Conservation (phyloP, 257 asterid genomes). For the Nicotiana tabacum region DNA sequence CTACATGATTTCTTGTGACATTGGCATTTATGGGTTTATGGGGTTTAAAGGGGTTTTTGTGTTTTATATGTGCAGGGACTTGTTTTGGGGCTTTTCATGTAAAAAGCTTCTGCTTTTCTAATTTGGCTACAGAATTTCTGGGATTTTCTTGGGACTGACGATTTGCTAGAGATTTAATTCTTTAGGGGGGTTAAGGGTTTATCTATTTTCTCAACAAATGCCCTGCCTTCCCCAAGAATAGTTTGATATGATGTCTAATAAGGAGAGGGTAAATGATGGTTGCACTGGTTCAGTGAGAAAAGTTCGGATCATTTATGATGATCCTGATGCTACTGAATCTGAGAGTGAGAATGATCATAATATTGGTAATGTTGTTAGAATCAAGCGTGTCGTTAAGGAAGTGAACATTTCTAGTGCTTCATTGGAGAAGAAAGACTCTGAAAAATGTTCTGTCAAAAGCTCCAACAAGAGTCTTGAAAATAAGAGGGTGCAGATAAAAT, state of each 20-base stretch:
- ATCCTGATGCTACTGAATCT: conserved; percentile 41
- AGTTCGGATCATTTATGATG: conserved; percentile 21
- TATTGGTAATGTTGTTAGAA: background rate
- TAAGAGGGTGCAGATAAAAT: conserved; percentile 1
- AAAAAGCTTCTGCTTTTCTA: background rate
- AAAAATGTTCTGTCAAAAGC: background rate
- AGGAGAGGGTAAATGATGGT: background rate
- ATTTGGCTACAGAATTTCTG: background rate
- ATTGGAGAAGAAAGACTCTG: background rate
- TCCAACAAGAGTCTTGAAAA: background rate
- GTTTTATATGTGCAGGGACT: conserved; percentile 10
- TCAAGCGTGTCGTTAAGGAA: conserved; percentile 25
- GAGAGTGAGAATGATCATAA: conserved; percentile 14
- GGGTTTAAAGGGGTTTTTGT: conserved; percentile 16
- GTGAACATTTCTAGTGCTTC: background rate
- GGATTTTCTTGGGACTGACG: conserved; percentile 16
- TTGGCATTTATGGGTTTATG: background rate
- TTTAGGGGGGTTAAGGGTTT: background rate
- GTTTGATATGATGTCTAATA: conserved; percentile 4
- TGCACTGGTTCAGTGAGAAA: conserved; percentile 2
- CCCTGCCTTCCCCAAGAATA: background rate
- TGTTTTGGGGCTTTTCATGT: conserved; percentile 19
- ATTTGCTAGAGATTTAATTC: background rate
- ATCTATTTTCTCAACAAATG: background rate
- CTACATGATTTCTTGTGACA: background rate